Conservation (phyloP, 2,329 filamentous ascomycete species). For the Lizonia empirigonia region DNA sequence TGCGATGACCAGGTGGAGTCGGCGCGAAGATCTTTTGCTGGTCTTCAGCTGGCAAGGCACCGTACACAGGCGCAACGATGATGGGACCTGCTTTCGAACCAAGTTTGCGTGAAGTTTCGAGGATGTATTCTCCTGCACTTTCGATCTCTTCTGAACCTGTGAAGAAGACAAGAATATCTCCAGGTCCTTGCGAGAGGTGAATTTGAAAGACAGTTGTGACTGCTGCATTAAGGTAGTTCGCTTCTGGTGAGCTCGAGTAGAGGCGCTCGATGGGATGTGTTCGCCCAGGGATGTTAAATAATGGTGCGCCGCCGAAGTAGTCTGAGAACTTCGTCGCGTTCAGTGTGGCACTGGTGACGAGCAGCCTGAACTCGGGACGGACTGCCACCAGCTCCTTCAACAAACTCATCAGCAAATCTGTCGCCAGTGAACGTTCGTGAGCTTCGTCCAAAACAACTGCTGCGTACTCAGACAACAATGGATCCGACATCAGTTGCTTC, state of each 20-base stretch:
- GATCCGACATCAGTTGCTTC: constrained; percentile 87
- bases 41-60: constrained; percentile 86
- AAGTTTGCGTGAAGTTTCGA: constrained; percentile 84
- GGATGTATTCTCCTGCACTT: constrained; percentile 79
- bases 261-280: constrained; percentile 90
- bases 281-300: constrained; percentile 92
- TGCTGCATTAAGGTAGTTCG: constrained; percentile 88
- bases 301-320: constrained; percentile 91
- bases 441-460: constrained; percentile 97
- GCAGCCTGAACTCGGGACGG: constrained; percentile 81
- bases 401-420: constrained; percentile 85
- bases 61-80: constrained; percentile 91
- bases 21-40: constrained; percentile 95
- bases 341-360: constrained; percentile 94
- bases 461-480: constrained; percentile 79
- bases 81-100: constrained; percentile 84
- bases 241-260: constrained; percentile 88
- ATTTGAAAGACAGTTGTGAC: constrained; percentile 96
- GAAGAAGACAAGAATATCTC: constrained; percentile 92
- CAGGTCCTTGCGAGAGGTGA: constrained; percentile 70
- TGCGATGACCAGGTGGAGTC: constrained; percentile 81
- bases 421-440: constrained; percentile 89
- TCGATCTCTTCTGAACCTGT: constrained; percentile 98
- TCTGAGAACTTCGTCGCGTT: constrained; percentile 89
- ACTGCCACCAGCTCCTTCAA: constrained; percentile 87